Evolutionary conservation across 169 alveolate genomes (phyloP), one percentile per base, ranked within the genome.

Genomic region (Babesia divergens): DNA sequence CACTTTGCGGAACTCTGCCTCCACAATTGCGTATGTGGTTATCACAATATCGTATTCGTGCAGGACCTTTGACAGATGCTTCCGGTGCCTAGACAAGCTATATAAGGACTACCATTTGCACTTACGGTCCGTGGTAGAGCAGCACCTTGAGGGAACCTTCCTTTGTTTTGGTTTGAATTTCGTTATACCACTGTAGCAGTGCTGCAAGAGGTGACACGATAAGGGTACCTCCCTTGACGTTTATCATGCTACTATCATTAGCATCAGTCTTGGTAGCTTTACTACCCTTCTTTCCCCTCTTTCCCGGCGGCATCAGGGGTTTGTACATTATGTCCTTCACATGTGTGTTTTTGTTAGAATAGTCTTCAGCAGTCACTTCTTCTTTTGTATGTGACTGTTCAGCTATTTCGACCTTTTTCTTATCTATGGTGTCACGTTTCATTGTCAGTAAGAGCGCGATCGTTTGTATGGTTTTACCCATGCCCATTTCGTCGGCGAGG

Each of bases 401-500:
- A 9, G 24, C 38, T 20, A 7, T 11, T 1, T 9, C 42, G 38
- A 6, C 60, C 29, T 51, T 31, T 7, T 14, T 28, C 11, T 9
- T 51, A 16, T 11, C 0, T 26, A 47, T 1, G 2, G 43, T 11
- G 6, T 43, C 47, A 0, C 47, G 37, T 24, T 62, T 62, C 5
- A 59, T 46, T 2, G 47, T 28, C 4, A 62, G 9, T 56, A 97
- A 87, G 9, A 97, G 74, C 3, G 98, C 96, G n/a, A 96, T 94
- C 1, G 99, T 95, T 70, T 97, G 96, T 22, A 96, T 94, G 7
- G 99, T 97, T 71, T 97, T 97, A 24, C 99, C 99, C 29, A 97
- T 91, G 16, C 99, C 99, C 99, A 97, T 97, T 82, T 97, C 99
- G 82, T 97, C 99, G 13, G 99, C 99, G 29, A 97, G 62, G 18